Conservation (phyloP, 1,284 basidiomycete genomes). For the Moesziomyces globuligerus region DNA sequence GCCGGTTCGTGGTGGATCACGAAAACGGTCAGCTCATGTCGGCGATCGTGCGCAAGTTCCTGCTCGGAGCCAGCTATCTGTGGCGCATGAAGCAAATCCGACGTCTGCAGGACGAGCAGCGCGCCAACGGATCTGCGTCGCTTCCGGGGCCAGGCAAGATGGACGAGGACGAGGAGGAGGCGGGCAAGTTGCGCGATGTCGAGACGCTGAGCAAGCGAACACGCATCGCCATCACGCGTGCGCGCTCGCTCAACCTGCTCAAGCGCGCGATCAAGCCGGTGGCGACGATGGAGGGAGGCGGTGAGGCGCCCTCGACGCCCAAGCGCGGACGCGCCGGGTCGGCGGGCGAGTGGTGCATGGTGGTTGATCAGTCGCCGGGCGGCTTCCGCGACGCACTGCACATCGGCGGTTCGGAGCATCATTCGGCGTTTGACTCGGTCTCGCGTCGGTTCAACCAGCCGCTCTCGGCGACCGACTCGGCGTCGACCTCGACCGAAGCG, state of each 20-base stretch:
- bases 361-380: slow-evolving; percentile 55
- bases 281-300: background rate
- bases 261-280: slow-evolving; percentile 27
- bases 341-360: slow-evolving; percentile 23
- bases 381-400: slow-evolving; percentile 57
- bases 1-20: slow-evolving; percentile 80
- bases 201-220: slow-evolving; percentile 27
- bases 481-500: too few species aligned
- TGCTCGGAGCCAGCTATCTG: slow-evolving; percentile 73
- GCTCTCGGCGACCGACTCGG: background rate
- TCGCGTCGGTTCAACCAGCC: slow-evolving; percentile 36
- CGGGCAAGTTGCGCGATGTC: background rate
- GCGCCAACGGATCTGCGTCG: background rate
- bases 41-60: slow-evolving; percentile 82
- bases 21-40: slow-evolving; percentile 85
- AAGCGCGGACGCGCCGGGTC: slow-evolving; percentile 16
- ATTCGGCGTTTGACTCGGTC: slow-evolving; percentile 51
- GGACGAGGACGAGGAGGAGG: background rate
- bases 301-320: slow-evolving; percentile 13
- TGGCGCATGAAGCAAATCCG: slow-evolving; percentile 57
- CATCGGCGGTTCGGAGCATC: slow-evolving; percentile 54
- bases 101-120: slow-evolving; percentile 10
- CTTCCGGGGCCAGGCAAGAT: background rate
- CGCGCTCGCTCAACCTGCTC: slow-evolving; percentile 26
- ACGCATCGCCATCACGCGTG: slow-evolving; percentile 27